These are phyloP conservation scores for Helotiales sp. DNA, from an alignment of 2,329 filamentous ascomycete species.

Conservation along the genomic window DNA sequence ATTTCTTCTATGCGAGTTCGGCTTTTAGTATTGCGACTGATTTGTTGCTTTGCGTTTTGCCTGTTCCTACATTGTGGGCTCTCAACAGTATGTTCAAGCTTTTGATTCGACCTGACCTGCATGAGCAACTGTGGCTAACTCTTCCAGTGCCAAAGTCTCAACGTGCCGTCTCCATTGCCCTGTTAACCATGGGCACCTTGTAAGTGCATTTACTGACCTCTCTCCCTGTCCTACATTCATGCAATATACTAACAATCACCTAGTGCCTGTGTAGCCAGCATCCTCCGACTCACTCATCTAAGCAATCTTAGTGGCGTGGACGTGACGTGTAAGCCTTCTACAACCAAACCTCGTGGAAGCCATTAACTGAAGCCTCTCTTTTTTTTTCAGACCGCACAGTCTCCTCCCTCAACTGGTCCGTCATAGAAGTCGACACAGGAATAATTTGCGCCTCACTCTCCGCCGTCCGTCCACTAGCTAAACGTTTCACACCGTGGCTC, in stretches of 20 bases:
- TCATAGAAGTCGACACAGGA: slow-evolving; percentile 36
- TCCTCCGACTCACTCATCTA: slow-evolving; percentile 13
- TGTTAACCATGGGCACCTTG: slow-evolving; percentile 22
- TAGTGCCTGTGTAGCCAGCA: slow-evolving; percentile 24
- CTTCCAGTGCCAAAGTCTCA: slow-evolving; percentile 11
- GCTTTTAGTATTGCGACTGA: slow-evolving; percentile 18
- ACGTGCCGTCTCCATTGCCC: slow-evolving; percentile 9
- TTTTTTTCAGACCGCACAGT: slow-evolving; percentile 22
- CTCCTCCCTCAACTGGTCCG: slow-evolving; percentile 36
- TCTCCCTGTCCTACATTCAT: not conserved
- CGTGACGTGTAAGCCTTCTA: slow-evolving; percentile 11
- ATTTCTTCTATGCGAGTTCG: slow-evolving; percentile 18
- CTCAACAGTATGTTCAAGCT: slow-evolving; percentile 8
- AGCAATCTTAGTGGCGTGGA: slow-evolving; percentile 8
- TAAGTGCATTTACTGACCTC: not conserved
- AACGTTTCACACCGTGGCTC: slow-evolving; percentile 1
- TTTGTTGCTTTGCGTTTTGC: slow-evolving; percentile 15
- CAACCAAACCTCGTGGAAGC: not conserved
- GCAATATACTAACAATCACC: not conserved
- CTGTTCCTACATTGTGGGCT: slow-evolving; percentile 19
- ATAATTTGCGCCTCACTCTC: slow-evolving; percentile 44
- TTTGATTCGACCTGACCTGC: not conserved
- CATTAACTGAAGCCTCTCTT: not conserved
- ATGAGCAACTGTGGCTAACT: not conserved
- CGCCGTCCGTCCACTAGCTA: slow-evolving; percentile 40